These are phyloP conservation scores for Sporothrix protearum DNA, from an alignment of 2,329 filamentous ascomycete genomes.

Conservation along the genomic window DNA sequence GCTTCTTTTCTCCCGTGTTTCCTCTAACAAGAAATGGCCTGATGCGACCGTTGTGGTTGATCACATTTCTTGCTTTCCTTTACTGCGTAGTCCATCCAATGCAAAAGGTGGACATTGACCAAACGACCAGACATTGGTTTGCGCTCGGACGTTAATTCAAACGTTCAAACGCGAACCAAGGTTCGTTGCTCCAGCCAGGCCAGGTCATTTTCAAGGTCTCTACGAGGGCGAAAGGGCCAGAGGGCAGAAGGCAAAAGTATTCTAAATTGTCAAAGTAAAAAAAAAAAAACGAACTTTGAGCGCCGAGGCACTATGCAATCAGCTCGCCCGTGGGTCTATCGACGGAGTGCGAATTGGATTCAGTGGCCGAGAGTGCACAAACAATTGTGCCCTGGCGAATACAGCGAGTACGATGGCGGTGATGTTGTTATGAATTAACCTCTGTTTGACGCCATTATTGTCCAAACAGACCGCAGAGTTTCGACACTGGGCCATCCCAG, in stretches of 20 bases:
- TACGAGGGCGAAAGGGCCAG: not conserved
- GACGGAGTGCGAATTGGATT: not conserved
- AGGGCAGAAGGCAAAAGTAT: no score
- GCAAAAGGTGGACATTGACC: not conserved
- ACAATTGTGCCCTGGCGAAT: not conserved
- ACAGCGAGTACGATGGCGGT: not conserved
- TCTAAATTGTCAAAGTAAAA: no score
- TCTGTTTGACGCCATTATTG: not conserved
- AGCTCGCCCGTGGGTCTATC: not conserved
- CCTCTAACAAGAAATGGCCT: not conserved
- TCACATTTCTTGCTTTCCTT: conserved; percentile 7
- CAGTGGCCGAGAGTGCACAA: not conserved
- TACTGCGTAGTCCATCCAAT: conserved; percentile 18
- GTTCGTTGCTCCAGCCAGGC: not conserved
- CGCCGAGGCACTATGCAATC: conserved; percentile 1
- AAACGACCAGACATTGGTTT: not conserved
- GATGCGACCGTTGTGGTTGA: conserved; percentile 8
- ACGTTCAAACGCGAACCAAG: conserved; percentile 19
- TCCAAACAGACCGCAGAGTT: not conserved
- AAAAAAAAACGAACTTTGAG: not conserved
- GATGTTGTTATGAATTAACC: no score
- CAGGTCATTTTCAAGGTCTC: not conserved
- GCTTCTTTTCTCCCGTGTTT: not conserved
- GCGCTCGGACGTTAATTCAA: conserved; percentile 19
- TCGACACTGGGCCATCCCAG: not conserved